Percentiles rank a stretch among this genome's conserved stretches.
These are phyloP conservation scores for Podospora australis DNA, from an alignment of 495 filamentous ascomycete genomes.

Conservation along the genomic window DNA sequence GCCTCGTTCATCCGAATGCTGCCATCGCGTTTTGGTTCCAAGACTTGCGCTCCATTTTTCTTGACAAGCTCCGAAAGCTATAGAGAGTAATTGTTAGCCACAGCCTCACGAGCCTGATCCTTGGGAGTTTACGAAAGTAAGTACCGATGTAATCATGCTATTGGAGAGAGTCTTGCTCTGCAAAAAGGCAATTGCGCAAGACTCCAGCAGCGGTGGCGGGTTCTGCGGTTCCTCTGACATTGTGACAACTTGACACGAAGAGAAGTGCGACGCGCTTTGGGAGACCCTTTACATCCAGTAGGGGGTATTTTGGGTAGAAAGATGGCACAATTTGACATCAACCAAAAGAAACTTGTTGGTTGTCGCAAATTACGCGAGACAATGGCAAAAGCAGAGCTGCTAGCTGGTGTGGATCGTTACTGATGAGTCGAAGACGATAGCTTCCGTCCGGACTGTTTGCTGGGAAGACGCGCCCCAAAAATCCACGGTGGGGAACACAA, in stretches of 20 bases:
- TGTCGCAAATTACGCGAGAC: not conserved
- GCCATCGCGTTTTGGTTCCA: constrained; percentile 38
- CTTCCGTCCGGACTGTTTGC: not conserved
- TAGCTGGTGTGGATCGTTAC: not conserved
- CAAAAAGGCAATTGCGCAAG: constrained; percentile 41
- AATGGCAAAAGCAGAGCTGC: not conserved
- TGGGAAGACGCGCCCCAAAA: constrained; percentile 19
- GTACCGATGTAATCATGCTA: constrained; percentile 40
- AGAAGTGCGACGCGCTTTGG: constrained; percentile 12
- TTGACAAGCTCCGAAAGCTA: constrained; percentile 43
- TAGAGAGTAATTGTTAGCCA: constrained; percentile 23
- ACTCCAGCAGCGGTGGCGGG: constrained; percentile 27
- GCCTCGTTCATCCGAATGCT: constrained; percentile 50
- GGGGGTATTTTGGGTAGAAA: not conserved
- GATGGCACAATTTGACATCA: not conserved
- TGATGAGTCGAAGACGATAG: not conserved
- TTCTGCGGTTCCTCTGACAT: constrained; percentile 33
- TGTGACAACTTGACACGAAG: constrained; percentile 12
- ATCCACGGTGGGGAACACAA: constrained; percentile 7
- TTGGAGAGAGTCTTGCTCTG: constrained; percentile 36
- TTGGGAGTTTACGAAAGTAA: constrained; percentile 2
- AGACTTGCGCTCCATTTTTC: constrained; percentile 49
- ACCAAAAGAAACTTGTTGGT: not conserved
- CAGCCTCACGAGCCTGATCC: constrained; percentile 10
- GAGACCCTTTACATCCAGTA: not conserved